Evolutionary conservation across 805 yeast species (phyloP).

Genomic region (Cyberlindnera bimundalis): DNA sequence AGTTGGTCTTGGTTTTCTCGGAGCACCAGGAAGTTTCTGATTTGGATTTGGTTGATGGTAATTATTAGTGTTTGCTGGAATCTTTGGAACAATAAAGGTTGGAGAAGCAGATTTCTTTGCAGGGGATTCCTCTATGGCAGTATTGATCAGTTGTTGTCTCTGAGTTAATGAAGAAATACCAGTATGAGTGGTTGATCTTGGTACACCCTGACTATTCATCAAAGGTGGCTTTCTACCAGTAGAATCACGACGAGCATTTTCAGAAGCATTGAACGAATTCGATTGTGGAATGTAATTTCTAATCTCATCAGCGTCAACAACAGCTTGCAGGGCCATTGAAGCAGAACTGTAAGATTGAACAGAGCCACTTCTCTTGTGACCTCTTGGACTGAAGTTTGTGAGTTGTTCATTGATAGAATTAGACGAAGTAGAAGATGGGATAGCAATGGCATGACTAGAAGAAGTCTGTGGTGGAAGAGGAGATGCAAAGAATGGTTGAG

Average conservation of each 20-base stretch:
- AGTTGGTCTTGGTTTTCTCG: constrained; percentile 75
- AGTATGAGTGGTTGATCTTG: constrained; percentile 36
- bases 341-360: constrained; percentile 49
- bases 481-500: constrained; percentile 38
- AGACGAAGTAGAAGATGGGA: constrained; percentile 38
- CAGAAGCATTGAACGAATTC: constrained; percentile 23
- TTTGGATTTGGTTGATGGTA: constrained; percentile 18
- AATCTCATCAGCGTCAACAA: constrained; percentile 57
- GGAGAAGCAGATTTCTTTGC: constrained; percentile 13
- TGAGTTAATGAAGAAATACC: constrained; percentile 23
- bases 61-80: constrained; percentile 21
- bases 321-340: constrained; percentile 67
- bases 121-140: constrained; percentile 27
- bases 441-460: constrained; percentile 53
- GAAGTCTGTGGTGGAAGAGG: constrained; percentile 72
- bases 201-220: constrained; percentile 19
- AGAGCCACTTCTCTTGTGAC: constrained; percentile 38
- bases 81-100: constrained; percentile 23
- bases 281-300: constrained; percentile 23
- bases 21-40: constrained; percentile 34
- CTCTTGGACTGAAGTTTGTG: constrained; percentile 20
- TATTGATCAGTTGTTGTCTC: constrained; percentile 13
- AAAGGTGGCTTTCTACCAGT: constrained; percentile 12
- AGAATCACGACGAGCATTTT: constrained; percentile 16
- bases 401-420: constrained; percentile 25